Evolutionary conservation across 2,329 filamentous ascomycete species (phyloP).

Genomic region (Colletotrichum eremochloae): DNA sequence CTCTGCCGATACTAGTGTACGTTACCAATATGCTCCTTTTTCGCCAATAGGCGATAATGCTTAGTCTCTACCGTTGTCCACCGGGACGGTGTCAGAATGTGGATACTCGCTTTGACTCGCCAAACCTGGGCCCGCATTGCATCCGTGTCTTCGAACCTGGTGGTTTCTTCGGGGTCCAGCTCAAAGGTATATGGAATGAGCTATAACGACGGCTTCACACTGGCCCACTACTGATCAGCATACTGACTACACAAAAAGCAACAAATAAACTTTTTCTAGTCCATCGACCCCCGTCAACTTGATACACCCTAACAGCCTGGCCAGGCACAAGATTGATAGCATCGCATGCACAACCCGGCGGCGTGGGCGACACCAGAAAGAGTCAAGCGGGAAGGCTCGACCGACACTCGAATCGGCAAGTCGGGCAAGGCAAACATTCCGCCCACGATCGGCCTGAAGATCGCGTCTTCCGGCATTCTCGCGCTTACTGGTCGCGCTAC

Average conservation of each 20-base stretch:
- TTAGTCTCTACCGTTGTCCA: not conserved
- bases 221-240: not conserved
- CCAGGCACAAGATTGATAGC: constrained; percentile 15
- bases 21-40: too few relatives aligned
- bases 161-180: constrained; percentile 26
- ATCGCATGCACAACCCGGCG: constrained; percentile 36
- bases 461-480: not conserved
- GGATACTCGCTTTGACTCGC: constrained; percentile 6
- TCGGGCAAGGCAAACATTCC: constrained; percentile 2
- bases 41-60: not conserved
- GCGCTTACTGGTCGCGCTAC: not conserved
- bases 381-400: not conserved
- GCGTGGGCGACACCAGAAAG: constrained; percentile 8
- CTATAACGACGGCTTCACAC: constrained; percentile 4
- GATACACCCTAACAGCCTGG: constrained; percentile 32
- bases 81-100: constrained; percentile 16
- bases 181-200: not conserved
- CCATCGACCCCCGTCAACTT: constrained; percentile 19
- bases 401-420: not conserved
- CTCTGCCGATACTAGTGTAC: not conserved
- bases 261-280: constrained; percentile 33
- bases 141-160: constrained; percentile 7
- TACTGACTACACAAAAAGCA: constrained; percentile 3
- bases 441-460: not conserved
- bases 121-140: not conserved